These are phyloP conservation scores for Rhodotorula sp. DNA, from an alignment of 1,284 basidiomycete species.

Conservation along the genomic window DNA sequence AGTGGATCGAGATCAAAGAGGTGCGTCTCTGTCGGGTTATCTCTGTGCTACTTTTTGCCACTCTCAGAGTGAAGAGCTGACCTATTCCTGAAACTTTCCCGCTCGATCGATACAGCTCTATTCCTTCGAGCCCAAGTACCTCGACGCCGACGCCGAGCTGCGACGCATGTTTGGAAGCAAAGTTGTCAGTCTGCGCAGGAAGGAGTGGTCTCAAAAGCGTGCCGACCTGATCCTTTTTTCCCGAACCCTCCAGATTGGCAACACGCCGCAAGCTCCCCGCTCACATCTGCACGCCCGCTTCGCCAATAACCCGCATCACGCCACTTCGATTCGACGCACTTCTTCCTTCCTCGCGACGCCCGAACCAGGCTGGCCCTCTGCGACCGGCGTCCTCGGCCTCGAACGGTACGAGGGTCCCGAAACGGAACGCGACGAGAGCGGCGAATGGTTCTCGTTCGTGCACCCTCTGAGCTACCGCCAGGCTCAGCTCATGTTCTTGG, in stretches of 20 bases:
- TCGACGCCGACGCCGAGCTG: constrained; percentile 83
- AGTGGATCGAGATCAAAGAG: constrained; percentile 29
- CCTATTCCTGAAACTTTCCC: background rate
- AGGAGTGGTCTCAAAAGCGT: background rate
- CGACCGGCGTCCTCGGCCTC: constrained; percentile 57
- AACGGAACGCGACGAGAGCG: constrained; percentile 13
- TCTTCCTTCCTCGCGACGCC: constrained; percentile 46
- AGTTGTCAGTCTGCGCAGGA: constrained; percentile 62
- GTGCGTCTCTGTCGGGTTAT: background rate
- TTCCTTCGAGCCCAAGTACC: constrained; percentile 67
- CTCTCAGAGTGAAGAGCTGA: background rate
- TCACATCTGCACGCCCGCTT: constrained; percentile 44
- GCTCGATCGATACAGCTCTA: constrained; percentile 16
- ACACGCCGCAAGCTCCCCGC: constrained; percentile 19
- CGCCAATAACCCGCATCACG: constrained; percentile 44
- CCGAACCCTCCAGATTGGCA: background rate
- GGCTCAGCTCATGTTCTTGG: constrained; percentile 73
- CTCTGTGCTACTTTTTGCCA: too few species aligned
- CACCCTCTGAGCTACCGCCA: constrained; percentile 79
- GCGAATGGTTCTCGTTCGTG: constrained; percentile 77
- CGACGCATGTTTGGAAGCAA: constrained; percentile 87
- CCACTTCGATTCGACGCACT: constrained; percentile 42
- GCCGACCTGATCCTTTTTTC: background rate
- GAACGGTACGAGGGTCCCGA: constrained; percentile 47
- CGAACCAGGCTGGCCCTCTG: constrained; percentile 51